Base-by-base conservation (phyloP, 805 yeast genomes). In the Clavispora phyllophila region DNA sequence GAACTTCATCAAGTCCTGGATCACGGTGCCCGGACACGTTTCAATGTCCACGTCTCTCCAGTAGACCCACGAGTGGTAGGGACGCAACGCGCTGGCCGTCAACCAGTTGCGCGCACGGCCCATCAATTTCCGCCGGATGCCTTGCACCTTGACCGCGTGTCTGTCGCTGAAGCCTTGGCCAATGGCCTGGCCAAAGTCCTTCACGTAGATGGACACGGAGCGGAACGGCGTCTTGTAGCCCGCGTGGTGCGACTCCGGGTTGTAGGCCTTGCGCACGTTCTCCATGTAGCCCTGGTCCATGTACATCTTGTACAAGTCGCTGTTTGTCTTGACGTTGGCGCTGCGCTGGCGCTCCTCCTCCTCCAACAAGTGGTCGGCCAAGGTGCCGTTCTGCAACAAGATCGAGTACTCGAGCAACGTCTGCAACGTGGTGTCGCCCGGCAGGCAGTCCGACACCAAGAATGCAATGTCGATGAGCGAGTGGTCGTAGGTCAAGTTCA, bases 21-120 rank as follows among this genome's bases (percentile, higher is more conserved):
- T 77, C 38, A 86, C 82, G 33, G 82, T 72, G 5, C 87, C 88
- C 0, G 91, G 90, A 51, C 86, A 80, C n/a, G 84, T 72, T 56
- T 86, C 95, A 39, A 86, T 81, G 57, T 86, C 95, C 1, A 79
- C 93, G 61, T 86, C 95, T 68, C 95, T 73, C 95, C 95, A 86
- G 58, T 85, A 85, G 10, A 86, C 91, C 95, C 95, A 86, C 0
- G 91, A 84, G 61, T 86, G 95, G 55, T 86, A 82, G 3, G 95
- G 88, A 56, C 83, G 79, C 45, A 86, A 67, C 0, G 93, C 87
- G 34, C 77, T 76, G 1, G 86, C 74, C 5, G 87, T 76, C 37
- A 86, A 65, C 95, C 95, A 86, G 57, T 86, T 86, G 63, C 95
- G 72, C 2, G 95, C 93, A 45, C 91, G 73, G 1, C 90, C 95